Evolutionary conservation across 2,329 filamentous ascomycete genomes (phyloP), one percentile per base, ranked within the genome.

Genomic region (Pestalotiopsis sp.): DNA sequence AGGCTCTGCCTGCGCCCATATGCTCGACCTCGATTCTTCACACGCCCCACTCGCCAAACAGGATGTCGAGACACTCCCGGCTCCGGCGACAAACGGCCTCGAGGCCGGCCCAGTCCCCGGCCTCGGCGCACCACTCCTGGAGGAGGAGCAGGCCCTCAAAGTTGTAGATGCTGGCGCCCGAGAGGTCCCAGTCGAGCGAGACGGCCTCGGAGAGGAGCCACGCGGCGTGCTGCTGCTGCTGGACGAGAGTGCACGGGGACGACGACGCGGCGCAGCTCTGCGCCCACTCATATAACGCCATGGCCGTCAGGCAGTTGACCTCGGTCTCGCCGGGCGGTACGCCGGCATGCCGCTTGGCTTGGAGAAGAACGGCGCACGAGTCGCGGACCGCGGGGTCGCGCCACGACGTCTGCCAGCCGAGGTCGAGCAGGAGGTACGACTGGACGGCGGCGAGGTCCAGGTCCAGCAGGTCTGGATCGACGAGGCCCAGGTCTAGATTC

Each of bases 291-390:
- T 59, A 60, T n/a, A 66, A 56, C 14, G 65, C 65, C 65, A 66
- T 66, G 65, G 65, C 65, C 65, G 65, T 66, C n/a, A 66, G 65
- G 65, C 65, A 66, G 56, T 66, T 66, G 25, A 66, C 65, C 13
- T 66, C 65, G 27, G 56, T 45, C 65, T 66, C 41, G 56, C 61
- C 65, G 52, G 52, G 52, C n/a, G 20, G 11, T 11, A n/a, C 49
- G n/a, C 52, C 52, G 2, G 40, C 23, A 3, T 4, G 13, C 40
- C 20, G 31, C 17, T 66, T 60, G 52, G 14, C 65, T 6, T 25
- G 7, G 9, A 66, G 65, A 31, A 66, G 56, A 4, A 17, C 27
- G 14, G n/a, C 49, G 65, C 65, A 59, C 14, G 25, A 17, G n/a
- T 14, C 23, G 45, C 41, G 45, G n/a, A 66, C n/a, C 17, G 52